Conservation (phyloP, 1,284 basidiomycete species). For the Ganoderma lucidum region DNA sequence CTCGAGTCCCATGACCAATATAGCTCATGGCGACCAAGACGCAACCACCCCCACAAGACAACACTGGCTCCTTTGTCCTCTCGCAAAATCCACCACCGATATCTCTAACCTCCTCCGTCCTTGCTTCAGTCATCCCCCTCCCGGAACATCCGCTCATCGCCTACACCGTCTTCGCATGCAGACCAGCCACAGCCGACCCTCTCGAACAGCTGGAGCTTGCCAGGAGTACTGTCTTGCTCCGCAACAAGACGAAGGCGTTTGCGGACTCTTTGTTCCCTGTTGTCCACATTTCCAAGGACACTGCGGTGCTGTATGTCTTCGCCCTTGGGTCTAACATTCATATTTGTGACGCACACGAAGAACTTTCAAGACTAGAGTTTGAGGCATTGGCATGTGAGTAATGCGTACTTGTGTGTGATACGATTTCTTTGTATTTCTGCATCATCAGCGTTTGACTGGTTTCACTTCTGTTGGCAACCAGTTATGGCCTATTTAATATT, state of each 20-base stretch:
- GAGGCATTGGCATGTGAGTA: slow-evolving; percentile 61
- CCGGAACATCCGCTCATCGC: slow-evolving; percentile 49
- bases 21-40: slow-evolving; percentile 40
- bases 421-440: not conserved
- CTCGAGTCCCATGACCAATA: slow-evolving; percentile 19
- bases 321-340: slow-evolving; percentile 50
- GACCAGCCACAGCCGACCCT: slow-evolving; percentile 36
- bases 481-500: not conserved
- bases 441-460: not conserved
- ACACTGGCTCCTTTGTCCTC: slow-evolving; percentile 42
- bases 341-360: slow-evolving; percentile 40
- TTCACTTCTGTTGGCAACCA: not conserved
- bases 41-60: slow-evolving; percentile 39
- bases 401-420: slow-evolving; percentile 3
- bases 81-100: slow-evolving; percentile 44
- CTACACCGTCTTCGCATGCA: slow-evolving; percentile 52
- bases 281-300: slow-evolving; percentile 52
- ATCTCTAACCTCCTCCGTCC: slow-evolving; percentile 43
- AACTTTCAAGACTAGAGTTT: slow-evolving; percentile 46
- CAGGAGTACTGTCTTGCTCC: slow-evolving; percentile 54
- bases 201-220: slow-evolving; percentile 62
- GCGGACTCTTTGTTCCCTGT: slow-evolving; percentile 59
- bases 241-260: slow-evolving; percentile 47
- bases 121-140: slow-evolving; percentile 49
- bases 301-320: slow-evolving; percentile 62